These are phyloP conservation scores for Bolboschoenoplectus hybrid DNA, from an alignment of 202 grass and related monocot species.

Conservation along the genomic window DNA sequence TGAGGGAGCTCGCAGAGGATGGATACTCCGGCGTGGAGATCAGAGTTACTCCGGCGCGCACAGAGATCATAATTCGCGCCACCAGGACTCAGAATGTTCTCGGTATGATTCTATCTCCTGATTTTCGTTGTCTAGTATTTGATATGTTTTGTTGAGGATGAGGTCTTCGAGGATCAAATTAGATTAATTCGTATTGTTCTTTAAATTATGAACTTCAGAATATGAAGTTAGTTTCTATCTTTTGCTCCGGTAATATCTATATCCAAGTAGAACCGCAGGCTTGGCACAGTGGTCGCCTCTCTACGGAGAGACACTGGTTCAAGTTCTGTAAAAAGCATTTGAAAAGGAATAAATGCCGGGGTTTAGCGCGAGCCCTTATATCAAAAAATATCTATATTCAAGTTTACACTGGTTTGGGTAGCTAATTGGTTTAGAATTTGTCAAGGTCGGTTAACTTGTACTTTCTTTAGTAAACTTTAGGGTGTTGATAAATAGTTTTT, in stretches of 20 bases:
- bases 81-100: conserved; percentile 83
- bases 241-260: neutral
- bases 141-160: neutral
- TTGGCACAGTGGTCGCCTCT: no score
- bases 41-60: conserved; percentile 68
- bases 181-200: neutral
- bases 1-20: conserved; percentile 73
- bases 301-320: no score
- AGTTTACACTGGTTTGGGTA: neutral
- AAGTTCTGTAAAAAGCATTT: no score
- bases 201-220: neutral
- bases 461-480: neutral
- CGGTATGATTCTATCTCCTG: conserved; percentile 34
- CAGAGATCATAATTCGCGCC: conserved; percentile 78
- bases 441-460: neutral
- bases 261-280: neutral
- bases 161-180: neutral
- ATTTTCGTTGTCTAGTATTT: neutral
- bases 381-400: neutral
- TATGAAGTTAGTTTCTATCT: neutral
- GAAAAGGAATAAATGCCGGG: no score
- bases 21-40: conserved; percentile 84
- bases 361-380: no score
- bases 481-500: neutral
- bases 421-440: neutral